Evolutionary conservation across 1,284 basidiomycete species (phyloP), one percentile per base, ranked within the genome.

Genomic region (Inonotus obliquus): DNA sequence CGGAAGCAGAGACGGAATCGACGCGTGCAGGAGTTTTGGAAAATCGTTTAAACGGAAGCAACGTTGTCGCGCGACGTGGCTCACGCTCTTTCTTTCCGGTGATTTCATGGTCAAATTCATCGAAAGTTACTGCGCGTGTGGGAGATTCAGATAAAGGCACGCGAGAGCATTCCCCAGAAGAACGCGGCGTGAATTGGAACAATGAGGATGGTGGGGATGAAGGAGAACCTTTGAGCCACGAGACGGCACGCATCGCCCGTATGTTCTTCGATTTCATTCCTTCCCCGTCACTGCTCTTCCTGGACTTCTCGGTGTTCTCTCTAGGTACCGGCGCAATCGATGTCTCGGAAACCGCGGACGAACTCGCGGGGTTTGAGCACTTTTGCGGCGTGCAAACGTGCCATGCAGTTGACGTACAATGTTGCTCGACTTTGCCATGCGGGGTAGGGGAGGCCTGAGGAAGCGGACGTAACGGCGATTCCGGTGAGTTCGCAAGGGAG

Each of bases 341-440:
- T 13, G 55, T 7, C 21, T 39, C 19, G 7, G 21, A 27, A 23
- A 35, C 35, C 5, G 56, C 32, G 4, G 56, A 58, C 19, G 45
- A 39, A 27, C 29, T 49, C n/a, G 56, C 56, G 17, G 29, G 45
- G 3, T 58, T 49, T 38, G 56, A 17, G 44, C 56, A 58, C 19
- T 49, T 47, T 19, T 49, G 29, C n/a, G 56, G 47, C 29, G 56
- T 49, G 29, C 56, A 58, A n/a, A 51, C 32, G 56, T 58, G 56
- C 45, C 35, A 45, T 25, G 44, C n/a, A 21, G 1, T 39, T 29
- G 39, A 19, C 25, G 23, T 44, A 47, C 55, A 47, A 25, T 2
- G 23, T 11, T 35, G 56, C n/a, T 19, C 41, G 55, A 9, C 29
- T 14, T 23, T 25, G 21, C 19, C 32, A 21, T 48, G 44, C 21